Evolutionary conservation across 345 rosid genomes (phyloP).

Genomic region (Citrus glauca): DNA sequence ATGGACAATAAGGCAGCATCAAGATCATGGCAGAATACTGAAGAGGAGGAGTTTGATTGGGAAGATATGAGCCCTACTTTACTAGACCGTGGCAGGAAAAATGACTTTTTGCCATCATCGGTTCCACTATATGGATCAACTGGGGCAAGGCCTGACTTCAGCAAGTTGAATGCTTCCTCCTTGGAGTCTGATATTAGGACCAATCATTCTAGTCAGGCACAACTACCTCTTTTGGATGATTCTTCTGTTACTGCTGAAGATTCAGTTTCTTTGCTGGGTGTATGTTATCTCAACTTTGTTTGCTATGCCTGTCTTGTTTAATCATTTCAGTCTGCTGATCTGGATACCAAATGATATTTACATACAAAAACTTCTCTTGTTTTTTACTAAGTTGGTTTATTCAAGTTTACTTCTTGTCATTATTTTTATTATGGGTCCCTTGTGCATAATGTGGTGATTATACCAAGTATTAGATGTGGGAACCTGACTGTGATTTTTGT

Average conservation of each 20-base stretch:
- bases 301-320: not conserved
- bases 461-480: not conserved
- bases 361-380: not conserved
- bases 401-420: not conserved
- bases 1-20: conserved; percentile 47
- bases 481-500: not conserved
- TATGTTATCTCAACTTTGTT: conserved; percentile 30
- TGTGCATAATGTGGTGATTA: not conserved
- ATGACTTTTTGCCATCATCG: conserved; percentile 46
- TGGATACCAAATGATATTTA: not conserved
- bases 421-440: not conserved
- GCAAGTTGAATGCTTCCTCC: conserved; percentile 32
- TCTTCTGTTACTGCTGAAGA: conserved; percentile 32
- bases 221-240: conserved; percentile 34
- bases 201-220: conserved; percentile 36
- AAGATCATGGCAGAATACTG: conserved; percentile 91
- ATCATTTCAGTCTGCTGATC: not conserved
- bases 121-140: conserved; percentile 39
- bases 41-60: conserved; percentile 99
- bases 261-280: conserved; percentile 29
- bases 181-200: conserved; percentile 43
- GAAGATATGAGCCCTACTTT: conserved; percentile 97
- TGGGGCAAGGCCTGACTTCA: conserved; percentile 45
- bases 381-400: not conserved
- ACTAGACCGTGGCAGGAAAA: conserved; percentile 49